A percentile compares a stretch with the other conserved stretches of the same genome.
phyloP scores from a whole-genome alignment of 2,329 filamentous ascomycete genomes.

The Colletotrichum kahawae region DNA sequence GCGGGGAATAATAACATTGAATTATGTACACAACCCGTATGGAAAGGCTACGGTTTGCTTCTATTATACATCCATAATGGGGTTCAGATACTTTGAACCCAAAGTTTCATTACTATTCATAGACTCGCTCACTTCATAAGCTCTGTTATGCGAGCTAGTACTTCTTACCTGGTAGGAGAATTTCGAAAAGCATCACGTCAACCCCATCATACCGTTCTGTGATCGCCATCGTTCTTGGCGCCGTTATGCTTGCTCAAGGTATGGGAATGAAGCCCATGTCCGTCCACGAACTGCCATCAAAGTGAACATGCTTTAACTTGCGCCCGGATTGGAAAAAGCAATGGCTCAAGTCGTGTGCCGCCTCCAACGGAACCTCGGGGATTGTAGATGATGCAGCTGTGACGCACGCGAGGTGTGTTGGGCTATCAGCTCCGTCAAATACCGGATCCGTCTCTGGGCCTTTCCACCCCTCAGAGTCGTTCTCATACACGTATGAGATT shows the following conservation, averaged over 20 bases:
- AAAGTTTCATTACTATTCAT: background rate
- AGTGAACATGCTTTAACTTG: constrained; percentile 9
- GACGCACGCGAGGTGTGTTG: constrained; percentile 18
- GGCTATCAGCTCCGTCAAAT: constrained; percentile 9
- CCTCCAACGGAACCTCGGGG: background rate
- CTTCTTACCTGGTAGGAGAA: background rate
- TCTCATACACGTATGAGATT: constrained; percentile 24
- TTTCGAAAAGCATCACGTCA: background rate
- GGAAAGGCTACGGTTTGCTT: background rate
- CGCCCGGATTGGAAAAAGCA: constrained; percentile 17
- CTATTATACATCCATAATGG: background rate
- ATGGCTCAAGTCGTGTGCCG: constrained; percentile 10
- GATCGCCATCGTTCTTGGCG: background rate
- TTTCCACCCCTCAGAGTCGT: constrained; percentile 22
- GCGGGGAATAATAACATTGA: background rate
- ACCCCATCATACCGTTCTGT: background rate
- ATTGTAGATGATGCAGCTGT: constrained; percentile 2
- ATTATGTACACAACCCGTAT: background rate
- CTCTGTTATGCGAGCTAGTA: background rate
- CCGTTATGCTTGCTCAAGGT: background rate
- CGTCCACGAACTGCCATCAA: constrained; percentile 12
- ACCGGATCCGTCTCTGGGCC: constrained; percentile 9
- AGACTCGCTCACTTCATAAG: background rate
- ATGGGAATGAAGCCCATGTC: constrained; percentile 13
- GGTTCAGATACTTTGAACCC: background rate